Base-by-base conservation (phyloP, 768 basidiomycete species). In the Lentinus tigrinus region DNA sequence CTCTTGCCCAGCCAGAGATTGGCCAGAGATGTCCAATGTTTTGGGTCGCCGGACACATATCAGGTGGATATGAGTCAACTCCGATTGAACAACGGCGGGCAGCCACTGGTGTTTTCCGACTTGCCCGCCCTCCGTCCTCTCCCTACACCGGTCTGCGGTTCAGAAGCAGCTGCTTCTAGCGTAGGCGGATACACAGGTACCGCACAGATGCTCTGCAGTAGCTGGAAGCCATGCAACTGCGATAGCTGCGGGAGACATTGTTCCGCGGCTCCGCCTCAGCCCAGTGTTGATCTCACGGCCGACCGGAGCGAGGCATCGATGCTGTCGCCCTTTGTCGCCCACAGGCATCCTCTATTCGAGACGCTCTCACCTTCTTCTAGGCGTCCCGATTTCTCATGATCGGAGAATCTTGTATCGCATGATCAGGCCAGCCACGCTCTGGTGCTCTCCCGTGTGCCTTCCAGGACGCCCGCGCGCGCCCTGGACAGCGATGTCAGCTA, bases 311-410 rank as follows among this genome's bases (percentile, higher is more conserved):
- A 38, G 31, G 9, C 28, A 27, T 50, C 50, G 26, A 47, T 28
- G 44, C 51, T 56, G 51, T 56, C 59, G 50, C 54, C n/a, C n/a
- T n/a, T n/a, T n/a, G n/a, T n/a, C n/a, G n/a, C n/a, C n/a, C 44
- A 28, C 38, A 23, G 54, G 42, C 17, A 34, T 19, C 46, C 31
- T 46, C 16, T 44, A 55, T 28, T 61, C 54, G 37, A 61, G 59
- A 31, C 59, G 59, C 50, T 38, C 37, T 52, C 40, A 37, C 26
- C 48, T 31, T 43, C 59, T 61, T 61, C 59, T 56, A 23, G 59
- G 51, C 55, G 54, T 56, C 51, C 59, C 50, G 50, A 31, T 56
- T 61, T 61, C 59, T 61, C 59, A 61, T 61, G 59, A 61, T 61
- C 59, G 59, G 59, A 61, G 59, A 56, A 61, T 61, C 56, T 27